Base-by-base conservation (phyloP, 1,284 basidiomycete species). In the Porodaedalea pini region DNA sequence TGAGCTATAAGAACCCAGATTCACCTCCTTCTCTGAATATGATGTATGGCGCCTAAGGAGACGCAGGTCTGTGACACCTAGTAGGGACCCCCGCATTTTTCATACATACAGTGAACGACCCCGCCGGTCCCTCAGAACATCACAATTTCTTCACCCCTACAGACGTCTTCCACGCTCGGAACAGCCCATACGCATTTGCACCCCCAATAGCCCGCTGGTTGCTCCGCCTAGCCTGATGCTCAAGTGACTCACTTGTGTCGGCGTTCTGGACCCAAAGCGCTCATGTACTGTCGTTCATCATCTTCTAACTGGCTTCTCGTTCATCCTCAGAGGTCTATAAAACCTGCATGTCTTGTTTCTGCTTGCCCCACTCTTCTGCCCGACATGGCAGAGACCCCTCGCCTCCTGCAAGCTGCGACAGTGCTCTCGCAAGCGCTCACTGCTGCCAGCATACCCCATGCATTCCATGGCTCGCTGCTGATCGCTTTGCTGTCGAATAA, bases 401-500 rank as follows among this genome's bases (percentile, higher is more conserved):
- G 85, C 68, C 75, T 86, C 64, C 69, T 87, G 65, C 79, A 85
- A 71, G 83, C 84, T 51, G 84, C 84, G 49, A 68, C 72, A 44
- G 78, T 80, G 61, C 81, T 88, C 67, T 86, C 84, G 51, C 70
- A 70, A 58, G 68, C 79, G 56, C 77, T 88, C 59, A 71, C 70
- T 56, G 74, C 74, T 52, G 69, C 69, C 39, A 72, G 71, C 53
- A 78, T 86, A 34, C 79, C 82, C 15, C 86, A 89, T 67, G 85
- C 85, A 21, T 87, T 88, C 71, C 75, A 88, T 65, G 86, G 86
- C 19, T 82, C 75, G 63, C 70, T 86, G 49, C 71, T 86, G 59
- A 79, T 80, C 27, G 80, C 86, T 29, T 69, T 82, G 4, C 73
- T 89, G 36, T 75, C 82, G 44, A 81, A 78, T 62, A 73, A 69